Conservation (phyloP, 306 rosid genomes). For the Trichosanthes cucumerina region DNA sequence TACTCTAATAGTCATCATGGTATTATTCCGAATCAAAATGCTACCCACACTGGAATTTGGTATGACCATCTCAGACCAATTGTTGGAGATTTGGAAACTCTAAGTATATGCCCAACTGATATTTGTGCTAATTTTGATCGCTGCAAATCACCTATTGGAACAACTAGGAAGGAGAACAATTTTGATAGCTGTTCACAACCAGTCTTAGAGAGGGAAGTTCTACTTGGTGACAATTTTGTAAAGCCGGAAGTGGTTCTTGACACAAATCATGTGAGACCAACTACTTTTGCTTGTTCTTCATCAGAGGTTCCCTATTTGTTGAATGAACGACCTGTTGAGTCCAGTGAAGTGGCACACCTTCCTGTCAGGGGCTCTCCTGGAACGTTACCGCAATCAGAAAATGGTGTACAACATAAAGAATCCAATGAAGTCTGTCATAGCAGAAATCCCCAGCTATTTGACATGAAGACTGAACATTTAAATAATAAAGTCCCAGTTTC, state of each 20-base stretch:
- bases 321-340: constrained; percentile 35
- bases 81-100: constrained; percentile 41
- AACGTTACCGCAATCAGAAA: constrained; percentile 32
- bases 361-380: constrained; percentile 45
- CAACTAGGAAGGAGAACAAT: constrained; percentile 27
- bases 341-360: constrained; percentile 36
- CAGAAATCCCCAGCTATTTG: constrained; percentile 16
- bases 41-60: constrained; percentile 24
- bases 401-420: constrained; percentile 25
- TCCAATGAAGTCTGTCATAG: constrained; percentile 13
- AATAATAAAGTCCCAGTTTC: constrained; percentile 11
- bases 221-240: constrained; percentile 26
- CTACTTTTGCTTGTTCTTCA: constrained; percentile 29
- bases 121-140: constrained; percentile 24
- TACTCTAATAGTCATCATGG: constrained; percentile 25
- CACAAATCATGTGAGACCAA: constrained; percentile 15
- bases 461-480: constrained; percentile 16
- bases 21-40: constrained; percentile 30
- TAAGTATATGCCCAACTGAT: constrained; percentile 29
- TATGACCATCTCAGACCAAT: constrained; percentile 38
- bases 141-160: constrained; percentile 26
- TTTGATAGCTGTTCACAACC: constrained; percentile 22
- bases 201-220: constrained; percentile 29
- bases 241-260: constrained; percentile 24
- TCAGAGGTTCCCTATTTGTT: constrained; percentile 22